These are phyloP conservation scores for Penicillium digitatum DNA, from an alignment of 2,329 filamentous ascomycete species.

Conservation along the genomic window DNA sequence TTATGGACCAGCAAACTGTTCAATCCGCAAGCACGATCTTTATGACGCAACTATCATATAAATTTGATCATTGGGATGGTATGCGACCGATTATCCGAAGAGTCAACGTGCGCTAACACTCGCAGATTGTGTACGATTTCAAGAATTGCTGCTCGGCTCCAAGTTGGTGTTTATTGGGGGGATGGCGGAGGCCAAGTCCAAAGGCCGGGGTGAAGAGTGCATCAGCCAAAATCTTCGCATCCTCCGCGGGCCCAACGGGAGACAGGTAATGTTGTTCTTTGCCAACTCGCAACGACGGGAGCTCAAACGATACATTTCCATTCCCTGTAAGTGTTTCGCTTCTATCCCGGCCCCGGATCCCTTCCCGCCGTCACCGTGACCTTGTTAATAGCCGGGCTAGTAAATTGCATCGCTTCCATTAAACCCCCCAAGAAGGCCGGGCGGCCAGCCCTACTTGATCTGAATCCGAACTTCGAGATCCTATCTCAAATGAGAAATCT, in stretches of 20 bases:
- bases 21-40: slow-evolving; percentile 39
- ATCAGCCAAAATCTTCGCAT: slow-evolving; percentile 45
- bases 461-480: slow-evolving; percentile 42
- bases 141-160: slow-evolving; percentile 39
- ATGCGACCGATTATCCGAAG: slow-evolving; percentile 4
- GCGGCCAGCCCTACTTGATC: slow-evolving; percentile 35
- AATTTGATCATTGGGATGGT: slow-evolving; percentile 43
- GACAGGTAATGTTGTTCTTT: slow-evolving; percentile 39
- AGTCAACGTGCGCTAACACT: background rate
- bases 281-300: slow-evolving; percentile 43
- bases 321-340: slow-evolving; percentile 31
- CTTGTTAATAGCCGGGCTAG: slow-evolving; percentile 19
- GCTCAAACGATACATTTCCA: slow-evolving; percentile 40
- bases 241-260: slow-evolving; percentile 35
- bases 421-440: slow-evolving; percentile 40
- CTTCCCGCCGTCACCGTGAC: background rate
- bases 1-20: slow-evolving; percentile 44
- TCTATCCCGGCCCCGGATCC: background rate
- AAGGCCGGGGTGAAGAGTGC: slow-evolving; percentile 44
- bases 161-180: slow-evolving; percentile 41
- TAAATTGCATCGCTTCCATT: slow-evolving; percentile 39
- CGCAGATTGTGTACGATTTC: slow-evolving; percentile 41
- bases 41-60: slow-evolving; percentile 41
- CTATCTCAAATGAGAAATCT: slow-evolving; percentile 39
- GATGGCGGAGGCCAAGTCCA: slow-evolving; percentile 43